Percentiles rank a stretch among this genome's conserved stretches.
Evolutionary conservation across 2,329 filamentous ascomycete genomes (phyloP).

Genomic region (Penicillium expansum): DNA sequence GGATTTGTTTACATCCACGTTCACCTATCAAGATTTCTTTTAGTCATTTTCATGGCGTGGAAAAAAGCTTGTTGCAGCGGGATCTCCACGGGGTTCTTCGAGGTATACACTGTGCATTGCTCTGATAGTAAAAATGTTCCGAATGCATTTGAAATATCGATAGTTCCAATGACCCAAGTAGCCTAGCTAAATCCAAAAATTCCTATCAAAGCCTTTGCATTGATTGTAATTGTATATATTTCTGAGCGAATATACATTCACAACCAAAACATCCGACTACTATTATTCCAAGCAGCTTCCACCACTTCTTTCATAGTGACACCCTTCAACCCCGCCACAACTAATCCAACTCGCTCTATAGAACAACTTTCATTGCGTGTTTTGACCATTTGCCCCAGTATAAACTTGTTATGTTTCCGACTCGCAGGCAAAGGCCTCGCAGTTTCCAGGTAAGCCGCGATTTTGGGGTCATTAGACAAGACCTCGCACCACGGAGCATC

Average conservation of each 20-base stretch:
- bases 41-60: background rate
- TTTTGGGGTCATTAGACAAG: conserved; percentile 39
- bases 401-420: conserved; percentile 53
- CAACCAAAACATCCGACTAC: conserved; percentile 33
- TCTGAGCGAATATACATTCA: background rate
- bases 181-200: background rate
- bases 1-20: conserved; percentile 1
- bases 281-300: conserved; percentile 41
- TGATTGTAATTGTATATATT: background rate
- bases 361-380: conserved; percentile 50
- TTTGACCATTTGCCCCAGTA: conserved; percentile 49
- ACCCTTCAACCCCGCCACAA: conserved; percentile 51
- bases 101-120: background rate
- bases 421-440: conserved; percentile 39
- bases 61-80: background rate
- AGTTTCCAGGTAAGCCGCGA: conserved; percentile 41
- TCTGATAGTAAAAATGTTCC: background rate
- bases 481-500: conserved; percentile 52
- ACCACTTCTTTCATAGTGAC: conserved; percentile 45
- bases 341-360: conserved; percentile 48
- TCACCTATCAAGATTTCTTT: background rate
- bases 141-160: background rate
- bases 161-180: background rate
- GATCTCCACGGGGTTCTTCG: background rate
- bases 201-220: too few species aligned